Evolutionary conservation across 345 rosid genomes (phyloP), one percentile per base, ranked within the genome.

Genomic region (Kandelia obovata): DNA sequence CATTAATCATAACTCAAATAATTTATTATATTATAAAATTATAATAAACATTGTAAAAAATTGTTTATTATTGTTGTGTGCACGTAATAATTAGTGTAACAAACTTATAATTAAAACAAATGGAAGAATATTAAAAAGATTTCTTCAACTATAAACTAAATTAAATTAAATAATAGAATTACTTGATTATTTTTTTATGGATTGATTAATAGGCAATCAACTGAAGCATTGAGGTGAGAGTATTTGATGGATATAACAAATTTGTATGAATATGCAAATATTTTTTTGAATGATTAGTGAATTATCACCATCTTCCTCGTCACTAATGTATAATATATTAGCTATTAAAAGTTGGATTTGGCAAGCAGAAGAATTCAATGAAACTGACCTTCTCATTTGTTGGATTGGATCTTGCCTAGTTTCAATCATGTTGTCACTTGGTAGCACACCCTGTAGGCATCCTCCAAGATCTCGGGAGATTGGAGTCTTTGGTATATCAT

Each of bases 361-460:
- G 27, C 64, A 46, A 1, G 60, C 1, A 11, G 75, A 70, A 69
- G 82, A 79, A 77, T 76, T 78, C 81, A 83, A 69, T 28, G 97
- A 89, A 26, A 57, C 81, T 28, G 93, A 92, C 70, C 93, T 81
- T 76, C 83, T 82, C 34, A 89, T 73, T 31, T 60, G 69, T 11
- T 37, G 76, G 59, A 72, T 65, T 56, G 26, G 23, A 10, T 53
- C 58, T 7, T 67, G 70, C 56, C 65, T 25, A 5, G 25, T 57
- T 37, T 58, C 70, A 21, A 28, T 23, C 5, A 19, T 32, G 34
- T 28, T 69, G 23, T 21, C 66, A 6, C 59, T 74, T 34, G 39
- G 39, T 7, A 46, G 39, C 68, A 53, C 66, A 53, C 67, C 53
- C 62, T 53, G 37, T 13, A 26, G 17, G 25, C 61, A 34, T 5